Evolutionary conservation across 2,329 filamentous ascomycete species (phyloP), one percentile per base, ranked within the genome.

Genomic region (Xylariaceae sp.): DNA sequence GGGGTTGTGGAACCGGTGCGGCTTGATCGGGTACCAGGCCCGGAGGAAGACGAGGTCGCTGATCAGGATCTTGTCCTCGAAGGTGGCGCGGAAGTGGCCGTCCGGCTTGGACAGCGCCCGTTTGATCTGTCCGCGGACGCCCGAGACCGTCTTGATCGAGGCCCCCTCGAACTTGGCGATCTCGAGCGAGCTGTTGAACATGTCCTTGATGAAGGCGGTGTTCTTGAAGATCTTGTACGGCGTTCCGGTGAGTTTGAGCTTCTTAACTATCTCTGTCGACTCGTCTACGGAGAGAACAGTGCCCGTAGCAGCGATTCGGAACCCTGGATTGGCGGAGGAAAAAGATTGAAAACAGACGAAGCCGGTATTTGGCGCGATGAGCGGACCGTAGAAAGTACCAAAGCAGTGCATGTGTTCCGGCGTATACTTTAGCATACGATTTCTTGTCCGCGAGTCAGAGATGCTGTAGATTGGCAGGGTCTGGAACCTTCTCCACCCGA

Each of bases 401-500:
- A 96, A 96, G 77, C 96, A 99, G 77, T 98, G 95, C 92, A 97
- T 98, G 71, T 99, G 95, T 79, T 99, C 96, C 0, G 95, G 96
- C 0, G 93, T 97, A 75, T 99, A 99, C 75, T 99, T 99, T 60
- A 99, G 84, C 93, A 99, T 97, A 54, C 95, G 88, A 75, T 98
- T 97, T 61, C 95, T 84, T 21, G 91, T 96, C 65, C 95, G 86
- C 59, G 90, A 96, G 74, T 98, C 95, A 20, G 91, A 95, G 54
- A 95, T 96, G 76, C 89, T 95, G 83, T 97, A 99, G 57, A 62
- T 60, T 1, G 60, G 60, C 16, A 62, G 54, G 18, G 60, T 88
- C 75, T 98, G 95, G 80, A 99, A 99, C 58, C 95, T 85, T 48
- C 95, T 84, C 95, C 95, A 99, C 42, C 95, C 95, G 43, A 99